Conservation (phyloP, 208 protist genomes). For the Herpetomonas muscarum region DNA sequence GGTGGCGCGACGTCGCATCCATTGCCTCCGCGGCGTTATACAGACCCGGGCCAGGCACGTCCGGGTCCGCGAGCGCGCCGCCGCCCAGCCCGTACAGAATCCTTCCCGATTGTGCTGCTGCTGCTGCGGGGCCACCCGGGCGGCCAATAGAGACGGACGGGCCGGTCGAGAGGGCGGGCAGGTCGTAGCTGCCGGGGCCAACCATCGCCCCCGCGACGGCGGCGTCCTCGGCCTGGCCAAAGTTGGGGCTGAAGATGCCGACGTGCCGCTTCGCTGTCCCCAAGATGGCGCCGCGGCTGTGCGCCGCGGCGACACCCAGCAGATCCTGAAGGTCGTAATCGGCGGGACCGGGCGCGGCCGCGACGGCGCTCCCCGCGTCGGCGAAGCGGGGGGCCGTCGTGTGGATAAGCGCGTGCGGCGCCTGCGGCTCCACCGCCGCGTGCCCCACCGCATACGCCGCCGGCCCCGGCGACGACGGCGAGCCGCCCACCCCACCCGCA, state of each 20-base stretch:
- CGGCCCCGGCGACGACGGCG: slow-evolving; percentile 28
- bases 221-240: neutral
- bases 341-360: slow-evolving; percentile 28
- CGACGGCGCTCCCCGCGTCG: neutral
- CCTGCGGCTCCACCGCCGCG: slow-evolving; percentile 10
- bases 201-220: slow-evolving; percentile 3
- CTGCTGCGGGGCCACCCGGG: neutral
- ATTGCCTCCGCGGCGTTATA: slow-evolving; percentile 31
- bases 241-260: neutral
- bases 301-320: slow-evolving; percentile 7
- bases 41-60: slow-evolving; percentile 41
- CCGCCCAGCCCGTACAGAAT: neutral
- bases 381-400: neutral
- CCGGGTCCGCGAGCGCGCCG: neutral
- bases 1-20: neutral
- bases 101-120: neutral
- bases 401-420: slow-evolving; percentile 9
- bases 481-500: no score
- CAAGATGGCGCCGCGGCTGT: slow-evolving; percentile 30
- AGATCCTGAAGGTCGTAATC: slow-evolving; percentile 21
- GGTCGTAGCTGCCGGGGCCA: slow-evolving; percentile 27
- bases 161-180: slow-evolving; percentile 22
- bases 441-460: slow-evolving; percentile 19
- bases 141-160: slow-evolving; percentile 11
- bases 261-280: slow-evolving; percentile 32